A percentile compares a stretch with the other conserved stretches of the same genome.
Conservation (phyloP, 805 yeast genomes). For the Candida piceae region DNA sequence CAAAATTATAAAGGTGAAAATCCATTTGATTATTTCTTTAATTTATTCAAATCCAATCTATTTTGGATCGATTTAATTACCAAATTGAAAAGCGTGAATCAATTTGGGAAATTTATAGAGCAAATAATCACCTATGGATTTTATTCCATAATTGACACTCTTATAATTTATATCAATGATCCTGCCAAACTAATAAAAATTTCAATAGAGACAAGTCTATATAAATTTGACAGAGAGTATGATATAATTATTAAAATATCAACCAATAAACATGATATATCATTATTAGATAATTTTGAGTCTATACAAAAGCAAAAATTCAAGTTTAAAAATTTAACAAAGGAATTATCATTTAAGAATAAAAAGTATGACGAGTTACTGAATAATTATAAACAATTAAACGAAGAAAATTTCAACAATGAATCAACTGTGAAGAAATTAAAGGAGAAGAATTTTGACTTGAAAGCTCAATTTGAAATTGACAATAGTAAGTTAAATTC, state of each 20-base stretch:
- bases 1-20: conserved; percentile 5
- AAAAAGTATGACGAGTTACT: conserved; percentile 24
- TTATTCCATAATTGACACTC: conserved; percentile 16
- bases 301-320: conserved; percentile 7
- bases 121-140: conserved; percentile 22
- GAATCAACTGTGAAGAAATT: conserved; percentile 19
- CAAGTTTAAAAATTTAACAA: conserved; percentile 9
- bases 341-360: conserved; percentile 14
- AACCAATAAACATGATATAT: neutral
- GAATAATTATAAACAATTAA: conserved; percentile 29
- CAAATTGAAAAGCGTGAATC: conserved; percentile 5
- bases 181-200: neutral
- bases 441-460: conserved; percentile 12
- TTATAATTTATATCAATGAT: conserved; percentile 10
- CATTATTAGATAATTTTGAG: conserved; percentile 1
- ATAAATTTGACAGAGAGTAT: conserved; percentile 10
- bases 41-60: conserved; percentile 6
- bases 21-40: conserved; percentile 11
- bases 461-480: conserved; percentile 11
- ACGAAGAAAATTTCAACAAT: conserved; percentile 29
- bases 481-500: conserved; percentile 17
- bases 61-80: conserved; percentile 20
- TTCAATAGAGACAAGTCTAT: conserved; percentile 2
- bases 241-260: conserved; percentile 3
- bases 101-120: conserved; percentile 13